Evolutionary conservation across 768 basidiomycete species (phyloP), one percentile per base, ranked within the genome.

Genomic region (Trametes gibbosa): DNA sequence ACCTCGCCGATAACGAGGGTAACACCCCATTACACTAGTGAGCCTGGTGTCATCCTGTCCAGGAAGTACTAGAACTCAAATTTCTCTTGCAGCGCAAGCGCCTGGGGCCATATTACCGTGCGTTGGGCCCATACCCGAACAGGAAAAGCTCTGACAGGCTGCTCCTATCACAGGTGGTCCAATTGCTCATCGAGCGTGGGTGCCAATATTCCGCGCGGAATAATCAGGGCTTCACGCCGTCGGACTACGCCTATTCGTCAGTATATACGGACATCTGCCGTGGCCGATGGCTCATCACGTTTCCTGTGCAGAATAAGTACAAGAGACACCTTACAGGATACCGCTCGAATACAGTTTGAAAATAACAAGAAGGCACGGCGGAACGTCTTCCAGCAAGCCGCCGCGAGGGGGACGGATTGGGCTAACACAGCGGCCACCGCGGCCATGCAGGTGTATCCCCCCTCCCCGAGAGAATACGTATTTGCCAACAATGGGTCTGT

Each of bases 11-110:
- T 75, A 85, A 93, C 61, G 85, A 89, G 74, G 95, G 95, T 46
- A 96, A 97, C 66, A 92, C 93, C 0, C 86, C 95, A 32, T 75
- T 98, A 54, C 95, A 98, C 73, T 95, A 95, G 93, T 95, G 70
- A 74, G 91, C 77, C 32, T 3, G 34, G 49, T 27, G 51, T 61
- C 58, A 47, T 25, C 49, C 50, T 23, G 29, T n/a, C n/a, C 25
- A 25, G 43, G 53, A 35, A 56, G 48, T 47, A n/a, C 25, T 12
- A 42, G 50, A 49, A 58, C 61, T 62, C 39, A 61, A 54, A 56
- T 56, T 55, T 41, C 50, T 56, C 37, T 49, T 61, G 29, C 64
- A 94, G 92, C 72, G 91, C 92, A 23, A 94, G 92, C 69, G 82
- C 91, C 19, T 93, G 91, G 91, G 89, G 89, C 39, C 89, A 92